These are phyloP conservation scores for Cenchrus americanus DNA, from an alignment of 176 grass and related monocot species.

Conservation along the genomic window DNA sequence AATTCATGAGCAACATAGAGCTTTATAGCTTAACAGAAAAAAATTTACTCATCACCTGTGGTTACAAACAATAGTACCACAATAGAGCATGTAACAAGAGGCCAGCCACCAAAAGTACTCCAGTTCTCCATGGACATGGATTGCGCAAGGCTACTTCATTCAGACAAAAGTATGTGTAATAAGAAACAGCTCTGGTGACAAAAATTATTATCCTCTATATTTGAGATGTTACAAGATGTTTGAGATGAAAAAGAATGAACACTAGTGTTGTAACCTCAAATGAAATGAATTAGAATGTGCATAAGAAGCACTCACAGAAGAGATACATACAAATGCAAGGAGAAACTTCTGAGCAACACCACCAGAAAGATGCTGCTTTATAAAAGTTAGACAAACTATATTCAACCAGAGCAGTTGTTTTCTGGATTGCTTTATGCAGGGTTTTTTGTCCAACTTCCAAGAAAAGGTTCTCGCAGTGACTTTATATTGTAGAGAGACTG, in stretches of 20 bases:
- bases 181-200: not conserved
- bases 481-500: slow-evolving; percentile 38
- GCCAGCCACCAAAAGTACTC: not conserved
- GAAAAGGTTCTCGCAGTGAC: slow-evolving; percentile 41
- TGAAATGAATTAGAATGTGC: not conserved
- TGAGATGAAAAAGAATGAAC: slow-evolving; percentile 40
- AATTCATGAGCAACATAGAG: not conserved
- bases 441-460: slow-evolving; percentile 43
- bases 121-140: slow-evolving; percentile 8
- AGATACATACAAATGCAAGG: slow-evolving; percentile 24
- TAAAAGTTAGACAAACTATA: slow-evolving; percentile 50
- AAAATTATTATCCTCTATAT: slow-evolving; percentile 13
- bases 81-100: not conserved
- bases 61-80: slow-evolving; percentile 6
- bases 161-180: slow-evolving; percentile 20
- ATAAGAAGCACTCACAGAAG: slow-evolving; percentile 23
- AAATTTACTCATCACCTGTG: not conserved
- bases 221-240: slow-evolving; percentile 14
- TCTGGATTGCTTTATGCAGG: slow-evolving; percentile 48
- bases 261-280: not conserved
- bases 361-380: slow-evolving; percentile 58
- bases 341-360: slow-evolving; percentile 54
- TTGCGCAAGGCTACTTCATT: slow-evolving; percentile 27
- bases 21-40: not conserved
- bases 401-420: slow-evolving; percentile 39